Percentiles rank a stretch among this genome's conserved stretches.
Evolutionary conservation across 1,139 yeast genomes (phyloP).

Genomic region (Pneumocystis sp.): DNA sequence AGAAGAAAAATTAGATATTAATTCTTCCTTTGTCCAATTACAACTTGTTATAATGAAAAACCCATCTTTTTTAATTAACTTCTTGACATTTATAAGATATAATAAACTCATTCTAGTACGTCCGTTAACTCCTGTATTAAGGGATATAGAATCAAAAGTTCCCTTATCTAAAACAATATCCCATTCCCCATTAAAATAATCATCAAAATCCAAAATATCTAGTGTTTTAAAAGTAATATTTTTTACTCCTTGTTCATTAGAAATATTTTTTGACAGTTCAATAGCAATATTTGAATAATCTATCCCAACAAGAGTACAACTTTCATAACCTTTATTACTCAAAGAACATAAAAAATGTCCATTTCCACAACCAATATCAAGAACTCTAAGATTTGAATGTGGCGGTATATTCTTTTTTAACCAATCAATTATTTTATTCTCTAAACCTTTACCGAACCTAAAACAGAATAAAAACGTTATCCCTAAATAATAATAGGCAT

Average conservation of each 20-base stretch:
- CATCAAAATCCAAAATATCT: constrained; percentile 18
- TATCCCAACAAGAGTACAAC: constrained; percentile 46
- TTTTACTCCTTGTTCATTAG: constrained; percentile 27
- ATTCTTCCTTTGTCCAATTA: constrained; percentile 73
- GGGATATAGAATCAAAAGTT: constrained; percentile 88
- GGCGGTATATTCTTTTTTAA: constrained; percentile 30
- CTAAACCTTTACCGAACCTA: constrained; percentile 93
- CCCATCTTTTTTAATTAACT: constrained; percentile 42
- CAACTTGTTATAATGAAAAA: constrained; percentile 78
- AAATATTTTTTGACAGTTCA: constrained; percentile 50
- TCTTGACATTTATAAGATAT: constrained; percentile 49
- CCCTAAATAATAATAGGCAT: neutral
- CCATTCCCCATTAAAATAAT: constrained; percentile 28
- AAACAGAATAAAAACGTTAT: constrained; percentile 34
- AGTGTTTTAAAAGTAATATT: constrained; percentile 29
- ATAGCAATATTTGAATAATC: constrained; percentile 78
- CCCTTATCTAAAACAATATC: constrained; percentile 85
- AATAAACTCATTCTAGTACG: constrained; percentile 31
- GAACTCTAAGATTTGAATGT: constrained; percentile 21
- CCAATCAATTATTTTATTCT: constrained; percentile 59
- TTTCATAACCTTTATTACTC: constrained; percentile 40
- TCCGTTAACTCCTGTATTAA: constrained; percentile 30
- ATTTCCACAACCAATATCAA: constrained; percentile 92
- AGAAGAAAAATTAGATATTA: constrained; percentile 20
- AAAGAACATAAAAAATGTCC: constrained; percentile 73